These are phyloP conservation scores for Trichoderma gamsii DNA, from an alignment of 495 filamentous ascomycete genomes.

Conservation along the genomic window DNA sequence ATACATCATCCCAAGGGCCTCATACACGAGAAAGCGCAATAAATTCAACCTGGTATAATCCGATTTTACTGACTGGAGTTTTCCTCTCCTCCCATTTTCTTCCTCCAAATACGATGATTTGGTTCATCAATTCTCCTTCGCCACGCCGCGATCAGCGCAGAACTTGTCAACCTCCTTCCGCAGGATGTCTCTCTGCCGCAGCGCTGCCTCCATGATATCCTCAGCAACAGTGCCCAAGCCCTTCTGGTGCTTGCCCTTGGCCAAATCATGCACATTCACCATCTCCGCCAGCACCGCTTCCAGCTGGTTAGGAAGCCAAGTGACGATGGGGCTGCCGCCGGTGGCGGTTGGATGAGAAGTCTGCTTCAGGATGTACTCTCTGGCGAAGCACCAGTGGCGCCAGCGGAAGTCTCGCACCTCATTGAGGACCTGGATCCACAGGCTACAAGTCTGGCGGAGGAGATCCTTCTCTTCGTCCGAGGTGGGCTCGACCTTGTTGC, in stretches of 20 bases:
- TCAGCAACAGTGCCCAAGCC: conserved; percentile 31
- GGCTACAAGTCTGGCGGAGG: conserved; percentile 35
- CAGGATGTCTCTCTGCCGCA: conserved; percentile 62
- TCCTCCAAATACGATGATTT: neutral
- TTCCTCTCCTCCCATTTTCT: no score
- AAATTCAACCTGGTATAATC: conserved; percentile 1
- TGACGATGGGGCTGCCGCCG: conserved; percentile 86
- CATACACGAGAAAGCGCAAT: neutral
- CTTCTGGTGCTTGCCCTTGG: conserved; percentile 36
- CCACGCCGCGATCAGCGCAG: conserved; percentile 62
- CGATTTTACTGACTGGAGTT: neutral
- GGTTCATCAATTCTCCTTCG: neutral
- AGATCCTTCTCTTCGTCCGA: conserved; percentile 22
- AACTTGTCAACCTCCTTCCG: conserved; percentile 74
- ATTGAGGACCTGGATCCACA: conserved; percentile 69
- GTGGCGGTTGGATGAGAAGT: conserved; percentile 82
- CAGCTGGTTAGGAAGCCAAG: conserved; percentile 83
- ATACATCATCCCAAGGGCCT: neutral
- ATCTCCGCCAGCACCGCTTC: conserved; percentile 72
- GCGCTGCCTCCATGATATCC: conserved; percentile 66
- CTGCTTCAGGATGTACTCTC: conserved; percentile 85
- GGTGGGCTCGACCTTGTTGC: conserved; percentile 36
- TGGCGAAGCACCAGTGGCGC: conserved; percentile 92
- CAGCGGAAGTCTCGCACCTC: conserved; percentile 88
- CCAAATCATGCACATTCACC: conserved; percentile 50